A percentile compares a stretch with the other conserved stretches of the same genome.
phyloP scores from a whole-genome alignment of 2,329 filamentous ascomycete genomes.

The Alternaria brassicicola region DNA sequence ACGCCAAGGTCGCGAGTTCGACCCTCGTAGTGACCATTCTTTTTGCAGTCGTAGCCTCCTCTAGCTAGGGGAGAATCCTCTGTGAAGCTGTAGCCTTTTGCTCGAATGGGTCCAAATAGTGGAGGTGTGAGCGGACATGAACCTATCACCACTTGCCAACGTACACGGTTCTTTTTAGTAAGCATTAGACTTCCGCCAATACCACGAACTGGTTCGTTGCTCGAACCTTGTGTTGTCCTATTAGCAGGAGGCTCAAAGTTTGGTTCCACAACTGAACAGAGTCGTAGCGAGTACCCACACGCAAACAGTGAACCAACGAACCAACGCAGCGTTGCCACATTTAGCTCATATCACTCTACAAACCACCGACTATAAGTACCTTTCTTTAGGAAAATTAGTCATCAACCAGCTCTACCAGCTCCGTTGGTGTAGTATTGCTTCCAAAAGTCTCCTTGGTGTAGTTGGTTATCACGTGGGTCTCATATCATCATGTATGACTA shows the following conservation, averaged over 20 bases:
- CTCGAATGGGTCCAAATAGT: not conserved
- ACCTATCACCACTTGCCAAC: accelerated
- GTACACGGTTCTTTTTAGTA: not conserved
- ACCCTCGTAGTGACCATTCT: conserved; percentile 21
- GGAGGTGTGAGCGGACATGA: not conserved
- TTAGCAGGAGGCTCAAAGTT: not conserved
- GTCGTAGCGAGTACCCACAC: not conserved
- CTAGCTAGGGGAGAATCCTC: not conserved
- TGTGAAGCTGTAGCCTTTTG: not conserved
- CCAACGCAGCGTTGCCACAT: not conserved
- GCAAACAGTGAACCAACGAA: not conserved
- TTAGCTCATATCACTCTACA: not conserved
- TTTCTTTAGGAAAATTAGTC: not conserved
- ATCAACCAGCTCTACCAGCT: not conserved
- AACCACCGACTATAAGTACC: accelerated
- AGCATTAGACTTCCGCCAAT: not conserved
- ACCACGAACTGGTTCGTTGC: not conserved
- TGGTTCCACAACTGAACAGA: not conserved
- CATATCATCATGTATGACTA: conserved; percentile 9
- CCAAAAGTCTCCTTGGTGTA: conserved; percentile 14
- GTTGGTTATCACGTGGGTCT: conserved; percentile 20
- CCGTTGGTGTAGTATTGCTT: conserved; percentile 1
- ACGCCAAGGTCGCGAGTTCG: conserved; percentile 24
- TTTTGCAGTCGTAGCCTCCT: conserved; percentile 2
- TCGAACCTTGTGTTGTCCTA: not conserved